phyloP scores from a whole-genome alignment of 495 filamentous ascomycete species.

The Penicillium herquei region DNA sequence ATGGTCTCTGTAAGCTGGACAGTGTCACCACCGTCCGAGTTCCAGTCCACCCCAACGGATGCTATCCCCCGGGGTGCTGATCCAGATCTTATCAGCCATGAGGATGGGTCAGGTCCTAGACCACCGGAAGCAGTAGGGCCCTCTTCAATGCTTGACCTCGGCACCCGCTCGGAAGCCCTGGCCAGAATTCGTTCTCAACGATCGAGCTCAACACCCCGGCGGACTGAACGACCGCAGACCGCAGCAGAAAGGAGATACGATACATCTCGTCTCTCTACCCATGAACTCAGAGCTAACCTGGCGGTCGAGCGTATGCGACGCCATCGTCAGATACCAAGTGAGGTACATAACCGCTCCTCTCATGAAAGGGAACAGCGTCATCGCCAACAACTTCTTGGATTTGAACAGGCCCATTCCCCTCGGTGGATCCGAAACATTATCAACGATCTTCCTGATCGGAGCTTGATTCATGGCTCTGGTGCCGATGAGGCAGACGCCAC shows the following conservation, averaged over 20 bases:
- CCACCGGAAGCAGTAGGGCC: constrained; percentile 18
- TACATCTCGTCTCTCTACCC: constrained; percentile 24
- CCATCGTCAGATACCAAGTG: constrained; percentile 39
- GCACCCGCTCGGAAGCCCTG: constrained; percentile 14
- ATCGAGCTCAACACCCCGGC: constrained; percentile 34
- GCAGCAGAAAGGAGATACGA: constrained; percentile 32
- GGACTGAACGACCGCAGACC: constrained; percentile 26
- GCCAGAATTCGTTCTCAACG: constrained; percentile 30
- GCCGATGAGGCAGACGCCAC: constrained; percentile 49
- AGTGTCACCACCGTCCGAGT: constrained; percentile 37
- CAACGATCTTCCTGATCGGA: constrained; percentile 42
- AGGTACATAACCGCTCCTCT: constrained; percentile 34
- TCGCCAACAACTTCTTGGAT: constrained; percentile 32
- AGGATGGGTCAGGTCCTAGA: constrained; percentile 2
- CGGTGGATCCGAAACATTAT: constrained; percentile 43
- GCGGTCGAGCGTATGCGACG: constrained; percentile 43
- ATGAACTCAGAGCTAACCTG: constrained; percentile 41
- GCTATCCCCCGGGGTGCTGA: constrained; percentile 16
- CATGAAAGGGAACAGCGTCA: constrained; percentile 33
- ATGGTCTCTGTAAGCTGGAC: constrained; percentile 39
- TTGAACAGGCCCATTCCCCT: constrained; percentile 40
- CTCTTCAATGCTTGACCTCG: constrained; percentile 15
- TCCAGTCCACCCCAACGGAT: constrained; percentile 26
- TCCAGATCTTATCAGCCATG: constrained; percentile 9
- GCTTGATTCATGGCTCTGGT: constrained; percentile 28